Percentiles rank a stretch among this genome's conserved stretches.
These are phyloP conservation scores for Thalassiosira sp. DNA, from an alignment of 352 stramenopile species.

Conservation along the genomic window DNA sequence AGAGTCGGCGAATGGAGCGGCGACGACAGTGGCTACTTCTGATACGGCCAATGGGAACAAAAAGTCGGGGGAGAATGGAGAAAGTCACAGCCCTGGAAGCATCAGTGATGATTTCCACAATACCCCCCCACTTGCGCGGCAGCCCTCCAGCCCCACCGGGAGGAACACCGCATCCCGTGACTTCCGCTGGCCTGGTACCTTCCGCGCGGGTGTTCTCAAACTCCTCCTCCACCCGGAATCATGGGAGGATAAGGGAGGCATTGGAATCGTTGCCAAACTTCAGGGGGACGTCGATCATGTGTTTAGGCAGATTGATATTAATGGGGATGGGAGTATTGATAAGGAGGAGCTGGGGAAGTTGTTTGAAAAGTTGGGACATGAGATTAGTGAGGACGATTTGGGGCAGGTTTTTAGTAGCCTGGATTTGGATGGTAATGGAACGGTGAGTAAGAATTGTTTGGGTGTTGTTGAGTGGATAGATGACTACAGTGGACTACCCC, in stretches of 20 bases:
- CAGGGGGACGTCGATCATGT: slow-evolving; percentile 79
- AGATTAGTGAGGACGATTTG: slow-evolving; percentile 60
- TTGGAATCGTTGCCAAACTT: slow-evolving; percentile 80
- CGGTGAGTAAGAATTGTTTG: slow-evolving; percentile 44
- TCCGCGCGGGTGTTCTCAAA: slow-evolving; percentile 81
- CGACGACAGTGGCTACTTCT: slow-evolving; percentile 21
- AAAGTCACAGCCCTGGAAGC: slow-evolving; percentile 20
- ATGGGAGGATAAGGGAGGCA: slow-evolving; percentile 66
- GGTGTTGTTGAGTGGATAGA: too few species aligned
- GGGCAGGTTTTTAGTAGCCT: slow-evolving; percentile 63
- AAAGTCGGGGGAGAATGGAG: slow-evolving; percentile 15
- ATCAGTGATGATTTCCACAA: slow-evolving; percentile 15
- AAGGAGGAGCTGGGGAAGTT: slow-evolving; percentile 73
- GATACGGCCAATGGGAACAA: background rate
- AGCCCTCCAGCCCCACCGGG: too few species aligned
- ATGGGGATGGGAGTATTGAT: slow-evolving; percentile 78
- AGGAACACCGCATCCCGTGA: too few species aligned
- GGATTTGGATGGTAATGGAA: slow-evolving; percentile 74
- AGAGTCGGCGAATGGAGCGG: slow-evolving; percentile 20
- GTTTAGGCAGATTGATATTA: slow-evolving; percentile 76
- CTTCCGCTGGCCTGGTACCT: slow-evolving; percentile 76
- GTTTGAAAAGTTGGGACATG: slow-evolving; percentile 66
- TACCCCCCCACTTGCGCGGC: too few species aligned
- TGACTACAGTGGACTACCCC: too few species aligned
- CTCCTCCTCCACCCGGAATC: slow-evolving; percentile 72